phyloP scores from a whole-genome alignment of 495 filamentous ascomycete genomes.

The Amphirosellinia nigrospora region DNA sequence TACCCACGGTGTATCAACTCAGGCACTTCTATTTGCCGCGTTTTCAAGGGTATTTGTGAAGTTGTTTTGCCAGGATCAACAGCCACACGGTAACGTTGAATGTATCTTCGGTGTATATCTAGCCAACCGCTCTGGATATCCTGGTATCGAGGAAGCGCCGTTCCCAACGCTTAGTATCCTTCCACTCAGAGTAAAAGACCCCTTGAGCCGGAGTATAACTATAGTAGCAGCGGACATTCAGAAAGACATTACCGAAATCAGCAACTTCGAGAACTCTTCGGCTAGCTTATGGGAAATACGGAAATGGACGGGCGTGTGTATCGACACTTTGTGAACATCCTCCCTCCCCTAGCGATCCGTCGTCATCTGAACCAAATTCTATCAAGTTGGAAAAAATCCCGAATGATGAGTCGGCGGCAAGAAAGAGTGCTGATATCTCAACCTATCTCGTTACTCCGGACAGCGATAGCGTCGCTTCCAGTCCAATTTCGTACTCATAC shows the following conservation, averaged over 20 bases:
- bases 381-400: conserved; percentile 29
- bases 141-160: conserved; percentile 24
- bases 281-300: conserved; percentile 57
- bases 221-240: conserved; percentile 45
- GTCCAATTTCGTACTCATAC: conserved; percentile 40
- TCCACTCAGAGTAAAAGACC: conserved; percentile 42
- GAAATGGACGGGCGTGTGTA: conserved; percentile 52
- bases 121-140: conserved; percentile 45
- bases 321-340: conserved; percentile 64
- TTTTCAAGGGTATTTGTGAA: conserved; percentile 40
- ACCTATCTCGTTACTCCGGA: conserved; percentile 15
- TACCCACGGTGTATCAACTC: conserved; percentile 43
- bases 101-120: conserved; percentile 54
- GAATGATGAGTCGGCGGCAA: not conserved
- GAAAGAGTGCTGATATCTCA: not conserved
- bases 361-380: conserved; percentile 19
- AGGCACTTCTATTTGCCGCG: conserved; percentile 51
- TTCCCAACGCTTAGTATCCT: conserved; percentile 52
- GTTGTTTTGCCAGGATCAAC: conserved; percentile 5
- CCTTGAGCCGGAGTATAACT: conserved; percentile 10
- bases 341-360: conserved; percentile 43
- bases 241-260: conserved; percentile 47
- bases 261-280: conserved; percentile 38
- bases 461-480: conserved; percentile 25
- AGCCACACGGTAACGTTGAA: conserved; percentile 10